Percentiles rank a stretch among this genome's conserved stretches.
Evolutionary conservation across 768 basidiomycete species (phyloP).

Genomic region (Multifurca ochricompacta): DNA sequence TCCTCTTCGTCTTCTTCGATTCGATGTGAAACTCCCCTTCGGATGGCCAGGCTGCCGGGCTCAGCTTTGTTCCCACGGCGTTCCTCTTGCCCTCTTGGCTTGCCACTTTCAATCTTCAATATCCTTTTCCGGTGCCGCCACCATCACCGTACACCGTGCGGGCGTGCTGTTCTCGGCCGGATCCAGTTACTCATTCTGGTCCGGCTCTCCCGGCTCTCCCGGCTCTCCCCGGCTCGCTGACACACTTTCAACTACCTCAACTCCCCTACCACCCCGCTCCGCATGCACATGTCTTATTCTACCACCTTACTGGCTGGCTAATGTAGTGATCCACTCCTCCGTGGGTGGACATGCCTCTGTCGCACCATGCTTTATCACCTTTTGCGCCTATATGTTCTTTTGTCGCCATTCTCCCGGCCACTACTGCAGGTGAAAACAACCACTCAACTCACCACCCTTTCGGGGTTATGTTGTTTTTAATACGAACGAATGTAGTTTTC

Average conservation of each 20-base stretch:
- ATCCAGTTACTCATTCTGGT: not conserved
- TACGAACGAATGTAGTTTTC: slow-evolving; percentile 3
- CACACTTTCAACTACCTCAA: no score
- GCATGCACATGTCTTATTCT: no score
- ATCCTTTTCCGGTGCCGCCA: slow-evolving; percentile 13
- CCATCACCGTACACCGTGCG: slow-evolving; percentile 10
- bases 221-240: no score
- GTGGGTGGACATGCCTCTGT: not conserved
- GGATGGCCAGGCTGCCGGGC: not conserved
- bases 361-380: not conserved
- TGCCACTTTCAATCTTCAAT: not conserved
- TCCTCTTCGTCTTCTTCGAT: not conserved
- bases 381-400: not conserved
- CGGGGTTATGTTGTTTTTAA: no score
- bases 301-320: no score
- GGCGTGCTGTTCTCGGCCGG: not conserved
- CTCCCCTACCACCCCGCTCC: no score
- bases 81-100: not conserved
- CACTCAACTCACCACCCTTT: not conserved
- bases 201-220: not conserved
- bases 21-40: slow-evolving; percentile 1
- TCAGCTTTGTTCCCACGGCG: not conserved
- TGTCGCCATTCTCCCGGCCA: no score
- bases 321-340: no score
- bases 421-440: no score